phyloP scores from a whole-genome alignment of 2,329 filamentous ascomycete species.

The Trichophyton mentagrophytes region DNA sequence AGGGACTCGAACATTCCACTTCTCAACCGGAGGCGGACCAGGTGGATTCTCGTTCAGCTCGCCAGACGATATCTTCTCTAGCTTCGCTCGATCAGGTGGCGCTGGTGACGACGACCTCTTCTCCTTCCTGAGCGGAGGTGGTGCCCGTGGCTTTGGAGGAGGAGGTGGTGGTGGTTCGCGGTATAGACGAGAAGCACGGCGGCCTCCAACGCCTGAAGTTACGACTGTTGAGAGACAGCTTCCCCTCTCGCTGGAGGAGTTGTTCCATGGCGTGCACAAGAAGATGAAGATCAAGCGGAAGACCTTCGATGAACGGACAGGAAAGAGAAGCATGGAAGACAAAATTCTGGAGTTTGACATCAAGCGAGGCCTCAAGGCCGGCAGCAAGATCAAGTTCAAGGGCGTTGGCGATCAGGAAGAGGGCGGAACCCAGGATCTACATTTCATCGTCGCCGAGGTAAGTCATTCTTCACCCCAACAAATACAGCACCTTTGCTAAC shows the following conservation, averaged over 20 bases:
- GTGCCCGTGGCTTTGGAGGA: conserved; percentile 34
- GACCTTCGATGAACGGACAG: conserved; percentile 67
- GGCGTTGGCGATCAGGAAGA: conserved; percentile 97
- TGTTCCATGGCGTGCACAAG: conserved; percentile 78
- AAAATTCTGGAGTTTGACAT: conserved; percentile 89
- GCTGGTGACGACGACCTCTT: conserved; percentile 46
- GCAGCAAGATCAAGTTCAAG: conserved; percentile 96
- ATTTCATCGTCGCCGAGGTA: conserved; percentile 91
- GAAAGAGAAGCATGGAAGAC: conserved; percentile 76
- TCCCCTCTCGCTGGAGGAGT: conserved; percentile 70
- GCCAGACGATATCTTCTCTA: conserved; percentile 70
- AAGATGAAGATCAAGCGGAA: conserved; percentile 98
- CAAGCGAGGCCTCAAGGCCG: conserved; percentile 89
- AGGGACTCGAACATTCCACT: conserved; percentile 34
- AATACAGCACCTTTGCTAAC: neutral
- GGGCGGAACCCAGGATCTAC: conserved; percentile 85
- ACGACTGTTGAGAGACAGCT: conserved; percentile 80
- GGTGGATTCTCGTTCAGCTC: conserved; percentile 71
- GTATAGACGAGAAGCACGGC: conserved; percentile 15
- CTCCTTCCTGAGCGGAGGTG: conserved; percentile 36
- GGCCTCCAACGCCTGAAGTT: conserved; percentile 59
- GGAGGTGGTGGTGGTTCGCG: conserved; percentile 22
- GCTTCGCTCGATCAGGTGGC: conserved; percentile 57
- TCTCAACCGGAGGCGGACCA: conserved; percentile 37
- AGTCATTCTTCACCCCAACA: conserved; percentile 21